Base-by-base conservation (phyloP, 1,284 basidiomycete genomes). In the Pascua sp. region DNA sequence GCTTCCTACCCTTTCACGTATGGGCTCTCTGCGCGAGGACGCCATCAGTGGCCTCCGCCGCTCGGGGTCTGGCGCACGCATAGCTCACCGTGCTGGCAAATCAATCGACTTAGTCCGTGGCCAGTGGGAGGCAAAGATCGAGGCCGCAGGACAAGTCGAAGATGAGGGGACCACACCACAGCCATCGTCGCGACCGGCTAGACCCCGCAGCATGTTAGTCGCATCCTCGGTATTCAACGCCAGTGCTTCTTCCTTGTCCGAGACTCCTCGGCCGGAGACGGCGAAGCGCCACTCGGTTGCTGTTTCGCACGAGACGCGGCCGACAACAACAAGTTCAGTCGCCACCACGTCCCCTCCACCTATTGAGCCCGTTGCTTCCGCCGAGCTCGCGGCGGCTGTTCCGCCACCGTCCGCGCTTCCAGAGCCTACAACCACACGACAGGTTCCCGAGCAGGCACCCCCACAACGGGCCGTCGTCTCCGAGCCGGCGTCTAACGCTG, bases 81-180 rank as follows among this genome's bases (percentile, higher is more conserved):
- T 65, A 15, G 62, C 50, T 36, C 18, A 18, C 32, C 16, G 10
- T 40, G 50, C 60, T 16, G 60, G 57, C 42, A 68, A 67, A 56
- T 71, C 70, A 0, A 69, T 76, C 18, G 70, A 71, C 54, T 52
- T 67, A n/a, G 72, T 68, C 8, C 58, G 72, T 15, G 63, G 63
- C 4, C 65, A 71, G 60, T 76, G 74, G 74, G 70, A 76, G 53
- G 67, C 67, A 1, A 73, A 72, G 61, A 75, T 75, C 43, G 64
- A 67, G 48, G 57, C 66, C 1, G 62, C 65, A 17, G 49, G 55
- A 8, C 32, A 39, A 0, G 42, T 46, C 3, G 39, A 18, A 4
- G 50, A 52, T 2, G 39, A 47, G 11, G 16, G 18, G 11, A 17
- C 48, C 11, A 15, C 50, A 2, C 24, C 50, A 9, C 24, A 32